phyloP scores from a whole-genome alignment of 2,329 filamentous ascomycete genomes.

The Sarocladiaceae sp. region DNA sequence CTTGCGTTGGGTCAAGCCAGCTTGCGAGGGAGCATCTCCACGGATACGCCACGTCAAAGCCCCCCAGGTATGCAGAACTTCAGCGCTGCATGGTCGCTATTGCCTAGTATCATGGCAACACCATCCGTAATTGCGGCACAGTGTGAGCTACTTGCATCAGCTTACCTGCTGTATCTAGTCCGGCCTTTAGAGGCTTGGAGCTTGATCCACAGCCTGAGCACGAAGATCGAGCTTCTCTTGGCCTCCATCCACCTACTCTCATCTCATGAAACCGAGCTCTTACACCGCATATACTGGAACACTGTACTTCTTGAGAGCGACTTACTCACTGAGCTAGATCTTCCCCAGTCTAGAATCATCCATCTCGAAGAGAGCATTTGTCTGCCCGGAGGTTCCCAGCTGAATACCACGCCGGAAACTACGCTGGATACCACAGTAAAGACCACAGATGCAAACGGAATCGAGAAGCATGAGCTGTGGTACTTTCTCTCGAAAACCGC shows the following conservation, averaged over 20 bases:
- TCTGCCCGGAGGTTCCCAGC: conserved; percentile 72
- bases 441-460: too few relatives aligned
- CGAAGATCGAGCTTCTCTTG: conserved; percentile 74
- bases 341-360: conserved; percentile 78
- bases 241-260: conserved; percentile 70
- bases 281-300: conserved; percentile 82
- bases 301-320: conserved; percentile 77
- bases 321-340: conserved; percentile 71
- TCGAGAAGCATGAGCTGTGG: too few relatives aligned
- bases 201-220: conserved; percentile 72
- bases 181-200: conserved; percentile 81
- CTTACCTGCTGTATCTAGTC: conserved; percentile 79
- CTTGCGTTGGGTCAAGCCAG: conserved; percentile 74
- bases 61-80: conserved; percentile 77
- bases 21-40: conserved; percentile 70
- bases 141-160: conserved; percentile 75
- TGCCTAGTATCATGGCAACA: conserved; percentile 74
- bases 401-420: conserved; percentile 58
- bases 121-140: conserved; percentile 76
- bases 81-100: conserved; percentile 71
- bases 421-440: too few relatives aligned
- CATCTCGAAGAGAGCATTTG: conserved; percentile 79
- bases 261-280: conserved; percentile 65
- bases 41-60: conserved; percentile 63
- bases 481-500: conserved; percentile 84